These are phyloP conservation scores for Hymenochaete sp. DNA, from an alignment of 1,284 basidiomycete species.

Conservation along the genomic window DNA sequence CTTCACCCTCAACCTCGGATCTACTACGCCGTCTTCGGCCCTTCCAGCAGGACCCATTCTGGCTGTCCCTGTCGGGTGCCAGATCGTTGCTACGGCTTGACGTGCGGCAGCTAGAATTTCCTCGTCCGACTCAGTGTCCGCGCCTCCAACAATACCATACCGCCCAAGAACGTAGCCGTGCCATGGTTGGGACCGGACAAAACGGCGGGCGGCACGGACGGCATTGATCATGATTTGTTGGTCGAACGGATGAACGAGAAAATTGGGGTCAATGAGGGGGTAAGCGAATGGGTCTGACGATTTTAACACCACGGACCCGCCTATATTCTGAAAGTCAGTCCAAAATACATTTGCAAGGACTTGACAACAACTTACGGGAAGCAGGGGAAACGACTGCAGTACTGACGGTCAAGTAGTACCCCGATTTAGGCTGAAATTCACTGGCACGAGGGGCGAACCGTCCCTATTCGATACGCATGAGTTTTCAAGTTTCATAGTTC, in stretches of 20 bases:
- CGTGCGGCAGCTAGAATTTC: constrained; percentile 19
- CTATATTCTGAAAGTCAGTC: constrained; percentile 15
- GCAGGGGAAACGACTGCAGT: constrained; percentile 19
- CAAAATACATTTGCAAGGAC: not conserved
- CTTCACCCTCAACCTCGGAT: constrained; percentile 29
- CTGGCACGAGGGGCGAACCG: not conserved
- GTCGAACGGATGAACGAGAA: constrained; percentile 17
- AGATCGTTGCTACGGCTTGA: constrained; percentile 19
- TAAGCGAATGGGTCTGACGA: constrained; percentile 20
- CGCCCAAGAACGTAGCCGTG: constrained; percentile 18
- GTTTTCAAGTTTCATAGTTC: constrained; percentile 2
- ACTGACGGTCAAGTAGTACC: constrained; percentile 19
- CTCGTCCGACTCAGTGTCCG: constrained; percentile 23
- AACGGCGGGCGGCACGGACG: constrained; percentile 18
- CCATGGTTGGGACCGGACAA: constrained; percentile 21
- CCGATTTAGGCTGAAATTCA: constrained; percentile 15
- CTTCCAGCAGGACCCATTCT: constrained; percentile 22
- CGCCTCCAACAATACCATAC: constrained; percentile 21
- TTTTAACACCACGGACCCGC: constrained; percentile 20
- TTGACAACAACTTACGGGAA: constrained; percentile 14
- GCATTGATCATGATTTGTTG: constrained; percentile 16
- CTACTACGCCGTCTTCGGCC: constrained; percentile 27
- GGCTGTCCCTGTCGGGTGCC: constrained; percentile 25
- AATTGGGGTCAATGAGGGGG: constrained; percentile 21
- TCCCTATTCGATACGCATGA: not conserved